A percentile compares a stretch with the other conserved stretches of the same genome.
Conservation (phyloP, 108 stramenopile genomes). For the Aurantiochytrium sp. region DNA sequence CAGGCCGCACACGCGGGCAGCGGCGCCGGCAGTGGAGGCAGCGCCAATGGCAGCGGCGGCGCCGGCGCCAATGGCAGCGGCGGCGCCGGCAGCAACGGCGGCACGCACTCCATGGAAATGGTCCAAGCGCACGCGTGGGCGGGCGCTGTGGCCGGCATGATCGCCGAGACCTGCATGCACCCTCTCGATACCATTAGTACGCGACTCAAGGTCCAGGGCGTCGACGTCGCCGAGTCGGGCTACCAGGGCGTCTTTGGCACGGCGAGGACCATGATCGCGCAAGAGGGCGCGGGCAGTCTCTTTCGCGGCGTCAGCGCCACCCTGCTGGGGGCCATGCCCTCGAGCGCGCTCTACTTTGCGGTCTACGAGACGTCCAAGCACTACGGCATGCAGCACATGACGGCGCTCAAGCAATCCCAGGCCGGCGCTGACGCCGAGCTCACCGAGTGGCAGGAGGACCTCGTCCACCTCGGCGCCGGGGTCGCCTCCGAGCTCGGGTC, state of each 20-base stretch:
- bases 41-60: too few species aligned
- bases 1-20: too few species aligned
- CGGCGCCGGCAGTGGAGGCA: too few species aligned
- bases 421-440: neutral
- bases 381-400: neutral
- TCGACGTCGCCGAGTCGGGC: neutral
- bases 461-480: neutral
- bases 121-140: neutral
- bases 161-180: constrained; percentile 19
- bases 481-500: constrained; percentile 23
- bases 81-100: too few species aligned
- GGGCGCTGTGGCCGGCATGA: constrained; percentile 29
- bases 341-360: constrained; percentile 26
- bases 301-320: constrained; percentile 20
- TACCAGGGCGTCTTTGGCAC: constrained; percentile 31
- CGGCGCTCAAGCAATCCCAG: neutral
- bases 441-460: neutral
- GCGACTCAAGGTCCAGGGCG: constrained; percentile 29
- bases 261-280: neutral
- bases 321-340: neutral
- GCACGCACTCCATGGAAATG: neutral
- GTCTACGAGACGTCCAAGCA: constrained; percentile 13
- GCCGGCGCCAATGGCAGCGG: too few species aligned
- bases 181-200: constrained; percentile 36
- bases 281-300: constrained; percentile 27